A percentile compares a stretch with the other conserved stretches of the same genome.
Evolutionary conservation across 2,329 filamentous ascomycete genomes (phyloP).

Genomic region (Ascochyta clinopodiicola): DNA sequence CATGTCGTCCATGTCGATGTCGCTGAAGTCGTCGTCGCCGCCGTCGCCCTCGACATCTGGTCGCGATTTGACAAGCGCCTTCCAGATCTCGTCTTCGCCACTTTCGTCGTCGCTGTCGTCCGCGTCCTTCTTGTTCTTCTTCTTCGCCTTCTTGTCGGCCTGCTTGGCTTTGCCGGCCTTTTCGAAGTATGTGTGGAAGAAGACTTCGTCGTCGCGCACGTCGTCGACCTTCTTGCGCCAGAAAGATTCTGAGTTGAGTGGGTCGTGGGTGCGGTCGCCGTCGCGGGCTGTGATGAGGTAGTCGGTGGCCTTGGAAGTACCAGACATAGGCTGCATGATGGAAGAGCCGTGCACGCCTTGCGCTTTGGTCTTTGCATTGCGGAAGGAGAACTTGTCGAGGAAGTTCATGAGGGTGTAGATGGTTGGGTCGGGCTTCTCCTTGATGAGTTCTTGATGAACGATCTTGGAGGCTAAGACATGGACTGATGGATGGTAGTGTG

Average conservation of each 20-base stretch:
- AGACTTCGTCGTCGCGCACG: constrained; percentile 88
- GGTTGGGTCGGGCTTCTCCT: constrained; percentile 87
- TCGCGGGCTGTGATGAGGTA: constrained; percentile 67
- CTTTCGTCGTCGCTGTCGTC: constrained; percentile 58
- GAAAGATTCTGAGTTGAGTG: constrained; percentile 87
- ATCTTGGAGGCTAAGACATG: constrained; percentile 79
- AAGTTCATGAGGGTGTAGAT: constrained; percentile 94
- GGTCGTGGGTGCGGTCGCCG: constrained; percentile 64
- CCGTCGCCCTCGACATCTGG: constrained; percentile 77
- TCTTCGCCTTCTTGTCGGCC: constrained; percentile 64
- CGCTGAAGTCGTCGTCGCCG: constrained; percentile 63
- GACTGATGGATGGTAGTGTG: constrained; percentile 93
- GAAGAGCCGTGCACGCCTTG: constrained; percentile 74
- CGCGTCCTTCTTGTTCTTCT: constrained; percentile 53
- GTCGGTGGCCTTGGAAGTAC: constrained; percentile 64
- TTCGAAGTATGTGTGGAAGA: constrained; percentile 98
- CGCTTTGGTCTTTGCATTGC: constrained; percentile 77
- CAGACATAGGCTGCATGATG: constrained; percentile 93
- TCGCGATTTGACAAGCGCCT: constrained; percentile 81
- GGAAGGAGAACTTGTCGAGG: constrained; percentile 98
- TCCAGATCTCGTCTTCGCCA: constrained; percentile 85
- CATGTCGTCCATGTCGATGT: constrained; percentile 57
- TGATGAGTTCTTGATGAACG: constrained; percentile 71
- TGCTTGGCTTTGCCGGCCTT: constrained; percentile 63
- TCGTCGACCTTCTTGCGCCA: constrained; percentile 90